phyloP scores from a whole-genome alignment of 2,329 filamentous ascomycete genomes.

The Elsinoe perseae region DNA sequence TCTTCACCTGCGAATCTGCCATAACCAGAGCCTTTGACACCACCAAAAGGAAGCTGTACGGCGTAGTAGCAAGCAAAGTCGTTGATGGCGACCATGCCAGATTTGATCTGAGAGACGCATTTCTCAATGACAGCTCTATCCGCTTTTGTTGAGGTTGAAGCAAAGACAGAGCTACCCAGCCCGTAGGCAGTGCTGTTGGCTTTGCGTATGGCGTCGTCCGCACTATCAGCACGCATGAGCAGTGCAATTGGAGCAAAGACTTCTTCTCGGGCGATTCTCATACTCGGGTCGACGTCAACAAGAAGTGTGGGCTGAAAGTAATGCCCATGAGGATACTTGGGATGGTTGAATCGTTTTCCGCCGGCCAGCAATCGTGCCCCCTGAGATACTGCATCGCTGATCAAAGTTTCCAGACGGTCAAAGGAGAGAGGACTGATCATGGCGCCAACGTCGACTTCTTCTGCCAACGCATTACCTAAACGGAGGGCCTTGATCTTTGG shows the following conservation, averaged over 20 bases:
- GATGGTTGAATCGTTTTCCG: slow-evolving; percentile 64
- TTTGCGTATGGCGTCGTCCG: slow-evolving; percentile 61
- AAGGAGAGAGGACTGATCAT: slow-evolving; percentile 79
- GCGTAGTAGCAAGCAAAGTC: slow-evolving; percentile 93
- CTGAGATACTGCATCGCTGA: slow-evolving; percentile 65
- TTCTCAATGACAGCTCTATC: slow-evolving; percentile 54
- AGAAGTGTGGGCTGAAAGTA: slow-evolving; percentile 91
- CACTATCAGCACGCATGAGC: slow-evolving; percentile 64
- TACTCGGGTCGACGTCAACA: slow-evolving; percentile 75
- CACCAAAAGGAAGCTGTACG: slow-evolving; percentile 89
- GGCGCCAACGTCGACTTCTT: slow-evolving; percentile 71
- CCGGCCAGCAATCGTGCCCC: slow-evolving; percentile 78
- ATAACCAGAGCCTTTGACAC: slow-evolving; percentile 78
- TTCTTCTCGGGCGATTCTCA: slow-evolving; percentile 83
- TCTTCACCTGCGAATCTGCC: slow-evolving; percentile 89
- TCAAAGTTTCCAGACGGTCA: slow-evolving; percentile 63
- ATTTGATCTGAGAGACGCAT: slow-evolving; percentile 61
- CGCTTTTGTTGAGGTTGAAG: slow-evolving; percentile 37
- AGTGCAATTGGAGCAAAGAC: slow-evolving; percentile 90
- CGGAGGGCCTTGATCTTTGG: slow-evolving; percentile 67
- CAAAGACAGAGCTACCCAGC: slow-evolving; percentile 84
- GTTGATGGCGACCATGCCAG: slow-evolving; percentile 90
- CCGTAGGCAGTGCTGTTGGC: slow-evolving; percentile 81
- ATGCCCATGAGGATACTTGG: slow-evolving; percentile 66
- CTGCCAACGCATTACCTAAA: slow-evolving; percentile 60